These are phyloP conservation scores for Coniochaeta hoffmannii DNA, from an alignment of 2,329 filamentous ascomycete species.

Conservation along the genomic window DNA sequence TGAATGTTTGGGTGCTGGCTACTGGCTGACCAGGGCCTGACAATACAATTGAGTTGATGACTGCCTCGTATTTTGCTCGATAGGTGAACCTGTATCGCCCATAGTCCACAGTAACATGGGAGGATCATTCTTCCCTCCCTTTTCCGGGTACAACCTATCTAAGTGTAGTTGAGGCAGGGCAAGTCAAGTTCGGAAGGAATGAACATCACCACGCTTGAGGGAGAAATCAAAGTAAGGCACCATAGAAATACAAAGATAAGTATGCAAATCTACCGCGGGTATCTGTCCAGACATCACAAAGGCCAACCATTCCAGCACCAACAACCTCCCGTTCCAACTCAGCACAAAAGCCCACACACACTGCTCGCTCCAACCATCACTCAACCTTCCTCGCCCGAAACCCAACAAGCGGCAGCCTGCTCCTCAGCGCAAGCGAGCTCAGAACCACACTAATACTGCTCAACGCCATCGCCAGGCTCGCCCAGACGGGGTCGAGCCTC, in stretches of 20 bases:
- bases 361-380: neutral
- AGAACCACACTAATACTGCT: constrained; percentile 84
- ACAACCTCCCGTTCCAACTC: neutral
- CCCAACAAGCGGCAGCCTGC: constrained; percentile 32
- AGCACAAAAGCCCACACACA: neutral
- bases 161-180: too few species aligned
- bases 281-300: neutral
- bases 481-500: constrained; percentile 73
- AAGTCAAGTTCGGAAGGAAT: too few species aligned
- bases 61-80: neutral
- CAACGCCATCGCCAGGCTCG: constrained; percentile 83
- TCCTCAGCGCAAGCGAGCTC: constrained; percentile 69
- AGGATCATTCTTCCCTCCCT: too few species aligned
- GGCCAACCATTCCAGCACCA: neutral
- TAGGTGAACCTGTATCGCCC: too few species aligned
- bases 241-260: too few species aligned
- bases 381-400: constrained; percentile 29
- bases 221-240: too few species aligned
- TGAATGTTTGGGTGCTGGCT: neutral
- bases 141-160: too few species aligned
- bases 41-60: neutral
- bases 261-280: neutral
- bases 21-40: neutral
- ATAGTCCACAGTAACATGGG: too few species aligned
- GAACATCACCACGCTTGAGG: too few species aligned